Evolutionary conservation across 169 alveolate genomes (phyloP).

Genomic region (Plasmodium blacklocki): DNA sequence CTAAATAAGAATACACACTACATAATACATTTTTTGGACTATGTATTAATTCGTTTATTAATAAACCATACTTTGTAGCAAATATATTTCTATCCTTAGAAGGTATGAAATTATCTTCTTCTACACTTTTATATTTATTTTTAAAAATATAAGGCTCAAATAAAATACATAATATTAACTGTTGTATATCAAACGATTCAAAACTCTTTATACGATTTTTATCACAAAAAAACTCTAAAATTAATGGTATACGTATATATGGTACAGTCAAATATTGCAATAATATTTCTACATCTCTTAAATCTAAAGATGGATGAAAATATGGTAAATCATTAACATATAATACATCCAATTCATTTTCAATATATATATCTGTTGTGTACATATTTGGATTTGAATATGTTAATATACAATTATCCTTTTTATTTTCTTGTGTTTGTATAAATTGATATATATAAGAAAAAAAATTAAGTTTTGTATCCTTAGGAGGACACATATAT

Average conservation of each 20-base stretch:
- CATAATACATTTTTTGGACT: slow-evolving; percentile 71
- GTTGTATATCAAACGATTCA: slow-evolving; percentile 85
- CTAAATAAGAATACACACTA: slow-evolving; percentile 59
- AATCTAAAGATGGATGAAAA: slow-evolving; percentile 83
- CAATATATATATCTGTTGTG: slow-evolving; percentile 56
- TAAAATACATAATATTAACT: slow-evolving; percentile 84
- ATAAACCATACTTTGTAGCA: slow-evolving; percentile 86
- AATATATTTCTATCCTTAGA: slow-evolving; percentile 79
- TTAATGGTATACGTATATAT: slow-evolving; percentile 88
- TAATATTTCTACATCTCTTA: slow-evolving; percentile 86
- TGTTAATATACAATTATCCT: slow-evolving; percentile 50
- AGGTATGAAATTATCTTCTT: slow-evolving; percentile 82
- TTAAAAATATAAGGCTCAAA: slow-evolving; percentile 88
- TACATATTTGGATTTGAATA: slow-evolving; percentile 76
- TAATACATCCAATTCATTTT: slow-evolving; percentile 87
- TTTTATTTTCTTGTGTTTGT: slow-evolving; percentile 64
- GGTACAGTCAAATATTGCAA: slow-evolving; percentile 90
- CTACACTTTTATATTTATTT: slow-evolving; percentile 76
- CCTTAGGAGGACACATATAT: slow-evolving; percentile 74
- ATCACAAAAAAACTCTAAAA: slow-evolving; percentile 87
- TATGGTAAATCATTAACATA: slow-evolving; percentile 84
- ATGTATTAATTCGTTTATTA: slow-evolving; percentile 83
- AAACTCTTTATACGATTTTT: slow-evolving; percentile 84
- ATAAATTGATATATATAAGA: slow-evolving; percentile 58
- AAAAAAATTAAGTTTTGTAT: slow-evolving; percentile 79